Conservation (phyloP, 2,329 filamentous ascomycete species). For the Alternaria atra region DNA sequence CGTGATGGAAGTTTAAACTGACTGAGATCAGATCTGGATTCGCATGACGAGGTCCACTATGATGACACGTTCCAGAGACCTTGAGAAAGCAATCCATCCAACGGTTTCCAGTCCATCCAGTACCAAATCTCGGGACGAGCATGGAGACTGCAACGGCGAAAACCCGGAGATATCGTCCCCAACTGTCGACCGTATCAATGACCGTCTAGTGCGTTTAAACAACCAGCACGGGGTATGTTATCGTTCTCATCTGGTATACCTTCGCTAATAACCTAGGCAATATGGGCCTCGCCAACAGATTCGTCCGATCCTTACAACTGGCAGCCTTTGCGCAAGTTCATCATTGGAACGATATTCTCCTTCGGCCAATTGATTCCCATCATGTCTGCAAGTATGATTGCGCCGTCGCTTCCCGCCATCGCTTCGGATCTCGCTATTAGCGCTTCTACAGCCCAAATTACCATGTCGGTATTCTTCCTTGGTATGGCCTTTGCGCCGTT, state of each 20-base stretch:
- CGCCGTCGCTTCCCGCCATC: conserved; percentile 20
- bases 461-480: conserved; percentile 22
- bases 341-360: conserved; percentile 16
- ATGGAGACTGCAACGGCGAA: background rate
- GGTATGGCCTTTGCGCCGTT: conserved; percentile 25
- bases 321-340: conserved; percentile 27
- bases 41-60: too few relatives aligned
- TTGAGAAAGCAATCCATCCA: too few relatives aligned
- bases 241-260: too few relatives aligned
- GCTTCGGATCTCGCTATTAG: conserved; percentile 16
- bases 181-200: background rate
- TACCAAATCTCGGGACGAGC: background rate
- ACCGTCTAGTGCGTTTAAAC: background rate
- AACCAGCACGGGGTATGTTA: too few relatives aligned
- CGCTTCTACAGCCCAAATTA: conserved; percentile 19
- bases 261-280: too few relatives aligned
- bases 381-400: conserved; percentile 27
- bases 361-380: conserved; percentile 25
- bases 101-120: background rate
- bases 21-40: too few relatives aligned
- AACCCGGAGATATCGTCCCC: background rate
- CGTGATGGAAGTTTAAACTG: too few relatives aligned
- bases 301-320: conserved; percentile 47
- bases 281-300: conserved; percentile 22
- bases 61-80: too few relatives aligned